A percentile compares a stretch with the other conserved stretches of the same genome.
Conservation (phyloP, 345 rosid species). For the Eucalyptus polybractea region DNA sequence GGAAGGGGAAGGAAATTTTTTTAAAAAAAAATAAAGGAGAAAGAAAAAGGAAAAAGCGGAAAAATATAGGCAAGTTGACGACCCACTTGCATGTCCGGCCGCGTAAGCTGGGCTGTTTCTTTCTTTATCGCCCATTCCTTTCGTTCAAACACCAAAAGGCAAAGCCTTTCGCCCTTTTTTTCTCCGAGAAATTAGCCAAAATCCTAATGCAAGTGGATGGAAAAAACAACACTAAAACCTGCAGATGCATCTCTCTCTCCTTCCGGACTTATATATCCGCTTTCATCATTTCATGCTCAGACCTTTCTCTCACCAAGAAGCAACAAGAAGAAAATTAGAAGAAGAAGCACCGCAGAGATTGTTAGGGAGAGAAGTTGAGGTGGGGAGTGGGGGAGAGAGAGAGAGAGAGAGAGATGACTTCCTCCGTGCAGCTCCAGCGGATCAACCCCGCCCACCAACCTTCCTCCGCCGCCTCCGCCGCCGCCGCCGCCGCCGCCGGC, state of each 20-base stretch:
- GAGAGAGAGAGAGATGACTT: conserved; percentile 30
- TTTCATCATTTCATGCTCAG: not conserved
- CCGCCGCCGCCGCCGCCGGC: not conserved
- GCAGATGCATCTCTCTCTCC: not conserved
- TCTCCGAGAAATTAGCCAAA: conserved; percentile 10
- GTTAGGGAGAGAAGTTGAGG: not conserved
- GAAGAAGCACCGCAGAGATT: not conserved
- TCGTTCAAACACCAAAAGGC: not conserved
- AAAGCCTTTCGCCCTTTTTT: not conserved
- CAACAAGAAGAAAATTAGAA: not conserved
- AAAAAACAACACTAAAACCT: not conserved
- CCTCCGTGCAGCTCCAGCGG: conserved; percentile 44
- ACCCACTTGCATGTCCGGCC: conserved; percentile 3
- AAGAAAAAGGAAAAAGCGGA: not conserved
- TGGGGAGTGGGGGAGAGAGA: not conserved
- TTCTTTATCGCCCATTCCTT: not conserved
- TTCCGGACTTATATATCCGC: not conserved
- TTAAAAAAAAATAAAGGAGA: not conserved
- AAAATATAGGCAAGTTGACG: not conserved
- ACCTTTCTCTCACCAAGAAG: not conserved
- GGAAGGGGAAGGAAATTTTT: not conserved
- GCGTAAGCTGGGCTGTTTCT: conserved; percentile 14
- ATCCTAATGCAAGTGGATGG: conserved; percentile 29
- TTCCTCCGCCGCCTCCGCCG: conserved; percentile 1
- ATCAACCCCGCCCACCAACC: conserved; percentile 23